Conservation (phyloP, 208 protist species). For the Porcisia hertigi region DNA sequence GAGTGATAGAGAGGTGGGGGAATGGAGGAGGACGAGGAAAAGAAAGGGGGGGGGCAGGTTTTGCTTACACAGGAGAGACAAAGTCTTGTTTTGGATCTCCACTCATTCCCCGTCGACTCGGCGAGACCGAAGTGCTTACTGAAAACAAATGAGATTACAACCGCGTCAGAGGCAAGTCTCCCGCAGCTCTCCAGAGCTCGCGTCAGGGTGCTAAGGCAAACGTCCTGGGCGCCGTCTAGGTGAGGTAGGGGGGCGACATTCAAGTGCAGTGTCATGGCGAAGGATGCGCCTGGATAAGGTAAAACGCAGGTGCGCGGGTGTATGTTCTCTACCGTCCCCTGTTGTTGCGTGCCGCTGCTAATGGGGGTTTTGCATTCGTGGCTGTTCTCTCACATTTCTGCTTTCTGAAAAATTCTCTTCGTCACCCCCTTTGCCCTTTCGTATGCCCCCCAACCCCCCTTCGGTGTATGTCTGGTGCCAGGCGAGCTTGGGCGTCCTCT, state of each 20-base stretch:
- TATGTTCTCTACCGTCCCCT: not conserved
- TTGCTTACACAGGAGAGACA: not conserved
- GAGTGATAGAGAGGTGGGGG: not conserved
- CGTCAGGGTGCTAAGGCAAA: not conserved
- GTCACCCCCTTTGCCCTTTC: not conserved
- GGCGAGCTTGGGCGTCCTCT: not conserved
- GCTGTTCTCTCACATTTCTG: not conserved
- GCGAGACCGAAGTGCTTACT: not conserved
- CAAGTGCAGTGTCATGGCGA: not conserved
- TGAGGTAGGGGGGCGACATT: not conserved
- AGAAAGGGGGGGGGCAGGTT: not conserved
- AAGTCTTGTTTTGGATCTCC: not conserved
- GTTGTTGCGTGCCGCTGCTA: not conserved
- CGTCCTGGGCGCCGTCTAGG: not conserved
- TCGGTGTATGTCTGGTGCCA: not conserved
- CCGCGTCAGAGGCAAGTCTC: not conserved
- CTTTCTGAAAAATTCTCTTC: not conserved
- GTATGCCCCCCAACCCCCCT: not conserved
- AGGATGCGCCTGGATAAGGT: not conserved
- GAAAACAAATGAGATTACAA: not conserved
- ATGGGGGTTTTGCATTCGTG: not conserved
- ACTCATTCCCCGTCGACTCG: not conserved
- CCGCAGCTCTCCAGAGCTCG: not conserved
- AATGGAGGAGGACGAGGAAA: not conserved
- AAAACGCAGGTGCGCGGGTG: not conserved